Conservation (phyloP, 2,329 filamentous ascomycete species). For the Fusarium sp. region DNA sequence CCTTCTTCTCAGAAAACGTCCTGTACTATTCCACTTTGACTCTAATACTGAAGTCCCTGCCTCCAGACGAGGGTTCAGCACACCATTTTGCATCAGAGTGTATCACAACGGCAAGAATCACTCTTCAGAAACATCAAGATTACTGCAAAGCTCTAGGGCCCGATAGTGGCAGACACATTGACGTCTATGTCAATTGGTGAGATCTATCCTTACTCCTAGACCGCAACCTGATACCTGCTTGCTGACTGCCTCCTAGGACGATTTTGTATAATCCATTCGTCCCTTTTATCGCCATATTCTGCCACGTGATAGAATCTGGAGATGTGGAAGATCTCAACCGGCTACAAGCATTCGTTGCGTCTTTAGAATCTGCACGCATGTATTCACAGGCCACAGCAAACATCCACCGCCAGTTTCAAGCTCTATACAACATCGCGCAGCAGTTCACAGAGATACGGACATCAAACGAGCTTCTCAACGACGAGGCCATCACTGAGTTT, state of each 20-base stretch:
- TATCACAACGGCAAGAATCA: not conserved
- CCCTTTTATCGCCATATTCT: not conserved
- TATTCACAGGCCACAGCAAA: not conserved
- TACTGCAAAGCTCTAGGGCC: not conserved
- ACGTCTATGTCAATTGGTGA: not conserved
- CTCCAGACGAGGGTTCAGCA: not conserved
- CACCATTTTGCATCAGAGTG: not conserved
- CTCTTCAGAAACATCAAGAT: slow-evolving; percentile 1
- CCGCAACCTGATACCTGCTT: not conserved
- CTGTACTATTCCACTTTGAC: not conserved
- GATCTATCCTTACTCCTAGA: not conserved
- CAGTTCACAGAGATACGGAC: slow-evolving; percentile 1
- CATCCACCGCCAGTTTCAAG: slow-evolving; percentile 2
- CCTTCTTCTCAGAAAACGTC: not conserved
- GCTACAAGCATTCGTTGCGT: not conserved
- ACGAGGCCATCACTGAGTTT: not conserved
- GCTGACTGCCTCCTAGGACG: not conserved
- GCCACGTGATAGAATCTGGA: not conserved
- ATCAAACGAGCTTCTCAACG: not conserved
- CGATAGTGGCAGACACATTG: not conserved
- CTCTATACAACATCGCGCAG: not conserved
- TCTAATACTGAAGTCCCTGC: not conserved
- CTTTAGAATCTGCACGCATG: not conserved
- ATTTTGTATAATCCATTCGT: not conserved
- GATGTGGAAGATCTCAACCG: not conserved